phyloP scores from a whole-genome alignment of 768 basidiomycete genomes.

The Sistotremastrum niveocremeum region DNA sequence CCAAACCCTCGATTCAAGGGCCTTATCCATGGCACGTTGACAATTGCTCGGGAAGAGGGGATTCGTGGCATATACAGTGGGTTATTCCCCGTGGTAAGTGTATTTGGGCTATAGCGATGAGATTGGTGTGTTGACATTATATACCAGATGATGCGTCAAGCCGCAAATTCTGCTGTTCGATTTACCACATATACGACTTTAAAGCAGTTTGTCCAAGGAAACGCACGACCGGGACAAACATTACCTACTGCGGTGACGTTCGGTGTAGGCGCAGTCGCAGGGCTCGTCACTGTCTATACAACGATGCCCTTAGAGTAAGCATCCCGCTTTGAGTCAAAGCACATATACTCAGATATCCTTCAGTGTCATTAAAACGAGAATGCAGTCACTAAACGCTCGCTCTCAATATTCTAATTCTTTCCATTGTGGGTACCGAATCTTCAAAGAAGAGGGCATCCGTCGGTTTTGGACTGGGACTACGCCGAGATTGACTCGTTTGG shows the following conservation, averaged over 20 bases:
- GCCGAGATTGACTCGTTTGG: constrained; percentile 70
- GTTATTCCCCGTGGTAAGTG: constrained; percentile 79
- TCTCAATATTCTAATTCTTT: constrained; percentile 85
- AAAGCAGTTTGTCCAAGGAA: constrained; percentile 86
- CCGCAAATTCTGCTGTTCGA: constrained; percentile 90
- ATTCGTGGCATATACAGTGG: constrained; percentile 78
- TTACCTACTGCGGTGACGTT: constrained; percentile 86
- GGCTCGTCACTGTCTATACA: constrained; percentile 86
- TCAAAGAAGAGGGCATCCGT: constrained; percentile 84
- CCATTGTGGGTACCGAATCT: constrained; percentile 90
- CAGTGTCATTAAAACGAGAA: constrained; percentile 94
- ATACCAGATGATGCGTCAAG: constrained; percentile 87
- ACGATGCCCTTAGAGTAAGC: constrained; percentile 74
- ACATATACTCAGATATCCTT: neutral
- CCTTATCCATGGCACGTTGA: constrained; percentile 67
- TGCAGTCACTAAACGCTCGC: constrained; percentile 84
- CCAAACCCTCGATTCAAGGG: constrained; percentile 78
- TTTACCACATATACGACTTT: constrained; percentile 93
- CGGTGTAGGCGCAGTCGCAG: constrained; percentile 86
- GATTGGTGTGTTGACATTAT: neutral
- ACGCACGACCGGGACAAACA: constrained; percentile 66
- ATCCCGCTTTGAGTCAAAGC: neutral
- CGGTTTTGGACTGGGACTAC: constrained; percentile 97
- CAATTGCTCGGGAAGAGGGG: constrained; percentile 79
- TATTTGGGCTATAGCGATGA: neutral